Conservation (phyloP, 75 land plant species). For the Pinus albicaulis region DNA sequence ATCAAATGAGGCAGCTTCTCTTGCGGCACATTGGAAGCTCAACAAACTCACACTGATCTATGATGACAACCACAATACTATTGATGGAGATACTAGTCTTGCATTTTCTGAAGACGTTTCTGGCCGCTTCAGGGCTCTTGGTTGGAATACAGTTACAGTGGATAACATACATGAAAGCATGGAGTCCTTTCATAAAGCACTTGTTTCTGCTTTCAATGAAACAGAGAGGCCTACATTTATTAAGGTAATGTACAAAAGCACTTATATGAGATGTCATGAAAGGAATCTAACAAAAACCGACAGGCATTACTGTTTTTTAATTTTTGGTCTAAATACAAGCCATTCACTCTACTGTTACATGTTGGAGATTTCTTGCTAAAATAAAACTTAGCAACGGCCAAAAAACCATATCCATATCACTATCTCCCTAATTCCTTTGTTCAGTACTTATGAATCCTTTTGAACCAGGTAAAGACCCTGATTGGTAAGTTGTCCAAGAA, state of each 20-base stretch:
- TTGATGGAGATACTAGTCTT: slow-evolving; percentile 59
- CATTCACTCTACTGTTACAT: not conserved
- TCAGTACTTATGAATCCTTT: not conserved
- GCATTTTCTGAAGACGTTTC: slow-evolving; percentile 60
- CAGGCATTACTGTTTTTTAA: not conserved
- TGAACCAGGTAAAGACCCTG: slow-evolving; percentile 49
- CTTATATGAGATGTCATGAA: not conserved
- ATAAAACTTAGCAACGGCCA: not conserved
- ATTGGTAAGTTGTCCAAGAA: slow-evolving; percentile 59
- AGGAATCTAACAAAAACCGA: not conserved
- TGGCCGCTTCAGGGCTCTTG: slow-evolving; percentile 50
- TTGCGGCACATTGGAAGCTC: slow-evolving; percentile 66
- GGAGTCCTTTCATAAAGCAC: slow-evolving; percentile 28
- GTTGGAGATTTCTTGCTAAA: not conserved
- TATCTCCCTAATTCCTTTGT: not conserved
- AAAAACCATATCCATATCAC: not conserved
- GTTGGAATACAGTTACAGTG: slow-evolving; percentile 59
- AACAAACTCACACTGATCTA: slow-evolving; percentile 67
- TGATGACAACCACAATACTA: slow-evolving; percentile 69
- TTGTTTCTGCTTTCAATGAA: slow-evolving; percentile 22
- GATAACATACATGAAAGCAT: slow-evolving; percentile 41
- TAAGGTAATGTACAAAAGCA: slow-evolving; percentile 19
- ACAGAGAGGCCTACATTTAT: slow-evolving; percentile 57
- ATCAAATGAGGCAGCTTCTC: slow-evolving; percentile 67
- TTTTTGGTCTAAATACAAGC: not conserved